phyloP scores from a whole-genome alignment of 306 rosid genomes.

The Acacia melanoxylon region DNA sequence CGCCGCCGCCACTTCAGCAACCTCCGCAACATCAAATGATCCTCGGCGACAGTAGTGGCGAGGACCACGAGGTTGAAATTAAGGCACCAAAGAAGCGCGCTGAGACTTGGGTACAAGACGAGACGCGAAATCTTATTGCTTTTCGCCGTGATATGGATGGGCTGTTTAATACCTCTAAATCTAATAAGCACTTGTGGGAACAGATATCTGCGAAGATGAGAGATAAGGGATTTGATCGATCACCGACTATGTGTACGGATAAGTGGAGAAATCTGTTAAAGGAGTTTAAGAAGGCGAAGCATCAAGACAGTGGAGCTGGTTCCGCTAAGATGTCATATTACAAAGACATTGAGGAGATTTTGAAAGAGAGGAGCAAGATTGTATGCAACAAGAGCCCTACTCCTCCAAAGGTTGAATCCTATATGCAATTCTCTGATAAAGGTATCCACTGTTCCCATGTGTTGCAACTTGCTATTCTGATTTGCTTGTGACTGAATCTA shows the following conservation, averaged over 20 bases:
- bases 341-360: slow-evolving; percentile 88
- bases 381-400: slow-evolving; percentile 60
- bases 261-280: slow-evolving; percentile 94
- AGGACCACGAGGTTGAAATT: slow-evolving; percentile 77
- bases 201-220: slow-evolving; percentile 89
- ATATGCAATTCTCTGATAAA: slow-evolving; percentile 81
- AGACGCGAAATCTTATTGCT: slow-evolving; percentile 71
- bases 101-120: slow-evolving; percentile 97
- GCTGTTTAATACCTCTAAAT: slow-evolving; percentile 79
- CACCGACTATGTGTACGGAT: slow-evolving; percentile 96
- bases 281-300: slow-evolving; percentile 95
- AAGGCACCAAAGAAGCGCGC: slow-evolving; percentile 96
- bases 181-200: slow-evolving; percentile 94
- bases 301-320: slow-evolving; percentile 69
- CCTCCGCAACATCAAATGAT: slow-evolving; percentile 55
- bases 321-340: slow-evolving; percentile 88
- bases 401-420: slow-evolving; percentile 76
- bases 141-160: slow-evolving; percentile 80
- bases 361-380: slow-evolving; percentile 69
- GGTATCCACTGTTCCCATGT: slow-evolving; percentile 33
- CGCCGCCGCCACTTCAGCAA: slow-evolving; percentile 30
- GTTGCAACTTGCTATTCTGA: not conserved
- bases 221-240: slow-evolving; percentile 87
- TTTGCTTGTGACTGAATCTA: not conserved
- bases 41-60: slow-evolving; percentile 78